Percentiles rank a stretch among this genome's conserved stretches.
phyloP scores from a whole-genome alignment of 2,329 filamentous ascomycete species.

The Leptosphaerulina australis region DNA sequence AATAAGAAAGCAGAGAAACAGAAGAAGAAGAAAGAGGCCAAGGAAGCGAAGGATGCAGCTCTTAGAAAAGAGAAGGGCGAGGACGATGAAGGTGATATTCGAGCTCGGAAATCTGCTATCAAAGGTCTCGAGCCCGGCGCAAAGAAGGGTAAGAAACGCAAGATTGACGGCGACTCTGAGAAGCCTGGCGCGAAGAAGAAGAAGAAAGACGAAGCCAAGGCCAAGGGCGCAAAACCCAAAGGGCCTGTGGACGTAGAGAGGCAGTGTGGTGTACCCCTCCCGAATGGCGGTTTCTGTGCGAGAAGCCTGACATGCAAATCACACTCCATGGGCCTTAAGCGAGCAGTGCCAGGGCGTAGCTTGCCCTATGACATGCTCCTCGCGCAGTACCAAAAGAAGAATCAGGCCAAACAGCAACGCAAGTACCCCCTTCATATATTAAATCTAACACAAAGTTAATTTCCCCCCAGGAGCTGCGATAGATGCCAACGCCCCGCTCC shows the following conservation, averaged over 20 bases:
- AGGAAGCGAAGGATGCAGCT: constrained; percentile 59
- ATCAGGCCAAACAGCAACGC: constrained; percentile 98
- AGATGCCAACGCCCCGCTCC: constrained; percentile 88
- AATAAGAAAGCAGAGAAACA: constrained; percentile 75
- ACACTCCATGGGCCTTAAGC: constrained; percentile 92
- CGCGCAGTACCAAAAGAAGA: constrained; percentile 78
- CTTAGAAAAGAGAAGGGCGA: constrained; percentile 55
- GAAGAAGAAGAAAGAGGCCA: constrained; percentile 68
- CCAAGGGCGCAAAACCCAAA: constrained; percentile 83
- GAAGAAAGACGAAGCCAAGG: constrained; percentile 90
- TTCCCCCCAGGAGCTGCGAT: constrained; percentile 77
- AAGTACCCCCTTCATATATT: constrained; percentile 49
- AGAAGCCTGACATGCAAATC: constrained; percentile 91
- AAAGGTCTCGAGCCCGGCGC: constrained; percentile 50
- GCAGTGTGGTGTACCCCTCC: constrained; percentile 86
- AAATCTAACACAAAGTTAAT: constrained; percentile 5
- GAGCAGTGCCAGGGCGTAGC: constrained; percentile 83
- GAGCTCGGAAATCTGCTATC: constrained; percentile 50
- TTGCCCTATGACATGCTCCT: constrained; percentile 92
- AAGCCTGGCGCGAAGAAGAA: constrained; percentile 86
- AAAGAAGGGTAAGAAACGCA: constrained; percentile 56
- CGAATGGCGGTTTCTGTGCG: constrained; percentile 86
- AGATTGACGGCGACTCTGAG: constrained; percentile 65
- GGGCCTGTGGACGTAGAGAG: constrained; percentile 92
- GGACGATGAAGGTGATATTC: constrained; percentile 49